Evolutionary conservation across 768 basidiomycete genomes (phyloP).

Genomic region (Naganishia vaughanmartiniae): DNA sequence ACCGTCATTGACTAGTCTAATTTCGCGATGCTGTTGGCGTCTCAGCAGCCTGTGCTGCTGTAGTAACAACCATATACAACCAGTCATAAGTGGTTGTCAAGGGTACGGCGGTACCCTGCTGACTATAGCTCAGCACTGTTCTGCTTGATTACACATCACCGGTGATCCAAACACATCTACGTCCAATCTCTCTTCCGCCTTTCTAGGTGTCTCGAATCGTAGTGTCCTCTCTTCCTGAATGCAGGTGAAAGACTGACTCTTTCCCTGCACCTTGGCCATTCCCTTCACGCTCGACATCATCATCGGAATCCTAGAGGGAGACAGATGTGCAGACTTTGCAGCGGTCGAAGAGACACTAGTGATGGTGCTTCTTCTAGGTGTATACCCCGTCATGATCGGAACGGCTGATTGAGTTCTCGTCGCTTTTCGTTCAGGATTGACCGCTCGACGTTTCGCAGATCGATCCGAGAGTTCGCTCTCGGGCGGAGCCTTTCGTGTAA

Average conservation of each 20-base stretch:
- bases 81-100: too few species aligned
- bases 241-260: constrained; percentile 5
- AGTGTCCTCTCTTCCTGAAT: background rate
- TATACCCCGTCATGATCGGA: background rate
- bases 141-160: background rate
- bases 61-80: too few species aligned
- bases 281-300: constrained; percentile 21
- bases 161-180: constrained; percentile 18
- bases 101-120: too few species aligned
- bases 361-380: background rate
- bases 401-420: background rate
- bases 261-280: background rate
- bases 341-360: background rate
- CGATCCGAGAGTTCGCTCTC: background rate
- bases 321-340: background rate
- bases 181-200: background rate
- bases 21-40: too few species aligned
- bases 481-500: constrained; percentile 8
- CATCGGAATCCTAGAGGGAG: constrained; percentile 16
- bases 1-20: too few species aligned
- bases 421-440: background rate
- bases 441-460: constrained; percentile 12
- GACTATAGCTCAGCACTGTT: background rate
- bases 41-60: too few species aligned
- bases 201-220: background rate